Conservation (phyloP, 805 yeast species). For the Metschnikowia lochheadii region DNA sequence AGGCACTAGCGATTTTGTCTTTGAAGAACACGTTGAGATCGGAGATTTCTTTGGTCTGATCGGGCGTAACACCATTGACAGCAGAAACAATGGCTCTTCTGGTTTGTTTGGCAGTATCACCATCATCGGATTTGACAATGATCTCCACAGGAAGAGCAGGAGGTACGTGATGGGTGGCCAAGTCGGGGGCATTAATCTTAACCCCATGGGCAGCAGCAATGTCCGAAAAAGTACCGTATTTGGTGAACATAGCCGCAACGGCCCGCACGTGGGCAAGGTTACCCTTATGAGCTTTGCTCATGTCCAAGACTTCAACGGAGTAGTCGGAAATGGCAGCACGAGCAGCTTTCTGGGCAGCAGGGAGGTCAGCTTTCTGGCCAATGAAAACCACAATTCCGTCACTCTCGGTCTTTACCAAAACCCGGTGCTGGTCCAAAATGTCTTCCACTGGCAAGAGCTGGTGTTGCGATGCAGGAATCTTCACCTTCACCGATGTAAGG, state of each 20-base stretch:
- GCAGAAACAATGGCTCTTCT: conserved; percentile 67
- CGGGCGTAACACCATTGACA: conserved; percentile 73
- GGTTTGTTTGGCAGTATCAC: conserved; percentile 51
- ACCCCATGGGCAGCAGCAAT: conserved; percentile 37
- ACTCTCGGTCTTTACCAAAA: conserved; percentile 52
- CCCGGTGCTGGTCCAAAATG: conserved; percentile 51
- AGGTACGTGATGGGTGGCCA: conserved; percentile 36
- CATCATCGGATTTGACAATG: conserved; percentile 44
- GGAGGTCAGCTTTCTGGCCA: conserved; percentile 55
- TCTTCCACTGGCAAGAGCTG: conserved; percentile 58
- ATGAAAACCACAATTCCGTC: conserved; percentile 49
- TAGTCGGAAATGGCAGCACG: conserved; percentile 56
- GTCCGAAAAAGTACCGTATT: conserved; percentile 44
- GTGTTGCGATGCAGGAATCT: conserved; percentile 66
- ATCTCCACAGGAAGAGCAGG: conserved; percentile 56
- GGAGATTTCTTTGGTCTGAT: conserved; percentile 49
- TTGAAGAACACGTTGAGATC: conserved; percentile 67
- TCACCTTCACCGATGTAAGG: conserved; percentile 50
- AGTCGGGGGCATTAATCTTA: conserved; percentile 38
- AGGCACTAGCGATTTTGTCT: conserved; percentile 40
- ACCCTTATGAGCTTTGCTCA: conserved; percentile 86
- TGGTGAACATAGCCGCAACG: conserved; percentile 62
- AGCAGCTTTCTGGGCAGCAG: conserved; percentile 60
- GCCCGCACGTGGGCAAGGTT: conserved; percentile 71
- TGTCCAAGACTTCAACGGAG: conserved; percentile 66